These are phyloP conservation scores for Incumbomyces lentus DNA, from an alignment of 2,329 filamentous ascomycete genomes.

Conservation along the genomic window DNA sequence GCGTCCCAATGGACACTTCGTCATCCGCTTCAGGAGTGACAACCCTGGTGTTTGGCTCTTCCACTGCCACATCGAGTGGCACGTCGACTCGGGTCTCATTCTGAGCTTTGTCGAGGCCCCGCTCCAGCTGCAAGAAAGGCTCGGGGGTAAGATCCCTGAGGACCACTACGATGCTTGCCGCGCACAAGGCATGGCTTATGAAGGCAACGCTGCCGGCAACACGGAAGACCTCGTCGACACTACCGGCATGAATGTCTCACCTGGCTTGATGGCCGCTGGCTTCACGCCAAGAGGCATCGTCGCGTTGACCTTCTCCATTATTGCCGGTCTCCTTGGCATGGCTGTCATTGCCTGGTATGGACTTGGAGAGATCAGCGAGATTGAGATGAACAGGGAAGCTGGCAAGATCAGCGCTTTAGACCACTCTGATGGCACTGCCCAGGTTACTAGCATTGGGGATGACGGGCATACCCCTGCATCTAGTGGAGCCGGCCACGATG, in stretches of 20 bases:
- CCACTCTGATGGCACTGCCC: neutral
- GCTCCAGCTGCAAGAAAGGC: slow-evolving; percentile 47
- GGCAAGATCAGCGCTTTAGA: slow-evolving; percentile 4
- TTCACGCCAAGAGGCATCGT: slow-evolving; percentile 63
- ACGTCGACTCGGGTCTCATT: slow-evolving; percentile 41
- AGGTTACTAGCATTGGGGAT: neutral
- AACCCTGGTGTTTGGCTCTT: slow-evolving; percentile 44
- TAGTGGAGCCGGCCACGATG: neutral
- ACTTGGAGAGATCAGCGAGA: slow-evolving; percentile 20
- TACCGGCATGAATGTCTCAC: slow-evolving; percentile 47
- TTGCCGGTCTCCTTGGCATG: slow-evolving; percentile 60
- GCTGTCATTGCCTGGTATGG: slow-evolving; percentile 57
- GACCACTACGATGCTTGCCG: slow-evolving; percentile 22
- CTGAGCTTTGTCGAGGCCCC: slow-evolving; percentile 45
- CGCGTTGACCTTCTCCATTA: slow-evolving; percentile 61
- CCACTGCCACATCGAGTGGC: slow-evolving; percentile 45
- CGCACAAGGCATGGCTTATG: slow-evolving; percentile 30
- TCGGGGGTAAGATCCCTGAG: slow-evolving; percentile 26
- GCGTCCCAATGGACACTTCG: slow-evolving; percentile 43
- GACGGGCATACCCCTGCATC: neutral
- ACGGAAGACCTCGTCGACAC: slow-evolving; percentile 54
- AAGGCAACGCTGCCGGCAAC: slow-evolving; percentile 68
- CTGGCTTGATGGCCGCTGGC: slow-evolving; percentile 51
- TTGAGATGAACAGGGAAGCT: slow-evolving; percentile 9
- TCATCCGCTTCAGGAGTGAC: slow-evolving; percentile 45